Conservation (phyloP, 2,329 filamentous ascomycete species). For the Fusarium aywerte region DNA sequence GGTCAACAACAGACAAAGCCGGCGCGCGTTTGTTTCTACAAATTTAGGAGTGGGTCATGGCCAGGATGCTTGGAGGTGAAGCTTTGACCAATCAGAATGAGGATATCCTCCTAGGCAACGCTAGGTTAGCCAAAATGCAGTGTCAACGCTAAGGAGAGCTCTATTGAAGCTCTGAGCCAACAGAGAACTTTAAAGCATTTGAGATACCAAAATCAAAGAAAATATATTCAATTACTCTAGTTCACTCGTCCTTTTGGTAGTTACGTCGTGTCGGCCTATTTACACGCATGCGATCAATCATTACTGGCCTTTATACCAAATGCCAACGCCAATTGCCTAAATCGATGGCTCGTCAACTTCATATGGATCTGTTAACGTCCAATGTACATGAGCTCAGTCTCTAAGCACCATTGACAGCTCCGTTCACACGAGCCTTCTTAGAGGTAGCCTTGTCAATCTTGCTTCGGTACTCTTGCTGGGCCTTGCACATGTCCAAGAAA, state of each 20-base stretch:
- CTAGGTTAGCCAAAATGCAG: conserved; percentile 15
- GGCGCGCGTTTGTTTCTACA: conserved; percentile 46
- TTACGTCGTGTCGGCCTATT: conserved; percentile 3
- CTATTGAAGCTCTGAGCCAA: conserved; percentile 2
- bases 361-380: conserved; percentile 1
- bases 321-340: conserved; percentile 26
- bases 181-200: background rate
- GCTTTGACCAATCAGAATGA: conserved; percentile 51
- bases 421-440: conserved; percentile 51
- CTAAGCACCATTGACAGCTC: conserved; percentile 47
- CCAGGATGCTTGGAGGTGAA: conserved; percentile 44
- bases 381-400: background rate
- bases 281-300: conserved; percentile 26
- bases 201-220: background rate
- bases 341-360: conserved; percentile 18
- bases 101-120: conserved; percentile 32
- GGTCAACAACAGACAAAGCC: conserved; percentile 38
- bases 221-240: conserved; percentile 21
- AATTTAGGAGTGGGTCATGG: conserved; percentile 48
- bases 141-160: conserved; percentile 6
- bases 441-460: conserved; percentile 74
- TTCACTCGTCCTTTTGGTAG: conserved; percentile 18
- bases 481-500: conserved; percentile 91
- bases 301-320: conserved; percentile 18
- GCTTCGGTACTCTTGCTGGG: conserved; percentile 83